Base-by-base conservation (phyloP, 2,329 filamentous ascomycete species). In the Aspergillus quadrilineatus region DNA sequence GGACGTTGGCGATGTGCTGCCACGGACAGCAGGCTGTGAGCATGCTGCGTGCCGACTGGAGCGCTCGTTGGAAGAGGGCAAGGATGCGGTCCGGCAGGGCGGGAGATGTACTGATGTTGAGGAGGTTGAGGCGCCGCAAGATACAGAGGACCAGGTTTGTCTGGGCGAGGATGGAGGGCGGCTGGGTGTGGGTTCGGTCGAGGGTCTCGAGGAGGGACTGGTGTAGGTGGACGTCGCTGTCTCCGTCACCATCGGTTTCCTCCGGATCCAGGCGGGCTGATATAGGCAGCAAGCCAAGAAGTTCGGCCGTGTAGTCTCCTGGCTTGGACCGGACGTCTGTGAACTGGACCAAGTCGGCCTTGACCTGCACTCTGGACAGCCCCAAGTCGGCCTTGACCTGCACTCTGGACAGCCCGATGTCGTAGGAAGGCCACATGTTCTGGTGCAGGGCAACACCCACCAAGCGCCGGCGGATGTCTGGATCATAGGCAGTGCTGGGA, bases 1-100 rank as follows among this genome's bases (percentile, higher is more conserved):
- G 82, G 0, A 85, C 79, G 46, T 85, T 84, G 26, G 80, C 80
- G 41, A 82, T 76, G 50, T 85, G 82, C 61, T 84, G 82, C 82
- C 82, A 85, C 0, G 82, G 82, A 1, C 72, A 71, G 12, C 75
- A 72, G 26, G 68, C 67, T 2, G 70, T 68, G 0, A 79, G 66
- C 66, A 84, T 77, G 1, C 62, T 66, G 2, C 75, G 74, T 0
- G 81, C 79, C 1, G 77, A 77, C 2, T 69, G 65, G 2, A 84
- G 73, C 0, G 76, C 80, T 7, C 72, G 69, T 30, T 60, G 62
- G 0, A 78, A 70, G 6, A 84, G 68, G 0, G 64, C 66, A 1
- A 84, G 70, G 2, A 83, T 75, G 6, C 73, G 71, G 2, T 79
- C 78, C 4, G 77, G 73, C 1, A 78, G 68, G 0, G 64, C 63